Base-by-base conservation (phyloP, 2,329 filamentous ascomycete genomes). In the Fusarium ambrosium region DNA sequence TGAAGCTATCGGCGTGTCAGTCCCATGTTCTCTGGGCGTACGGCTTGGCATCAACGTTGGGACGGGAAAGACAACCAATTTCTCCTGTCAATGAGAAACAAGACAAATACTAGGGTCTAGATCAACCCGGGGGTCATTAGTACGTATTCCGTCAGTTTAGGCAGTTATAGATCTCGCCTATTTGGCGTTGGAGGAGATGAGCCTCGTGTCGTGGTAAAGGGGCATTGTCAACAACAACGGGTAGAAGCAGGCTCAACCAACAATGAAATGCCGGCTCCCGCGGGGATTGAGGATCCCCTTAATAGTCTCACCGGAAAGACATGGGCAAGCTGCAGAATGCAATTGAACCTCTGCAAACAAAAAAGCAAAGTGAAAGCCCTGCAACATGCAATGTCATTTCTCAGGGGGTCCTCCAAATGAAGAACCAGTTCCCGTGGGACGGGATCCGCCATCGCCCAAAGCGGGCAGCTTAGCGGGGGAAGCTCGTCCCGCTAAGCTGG, bases 281-380 rank as follows among this genome's bases (percentile, higher is more conserved):
- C 20, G 22, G 24, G 22, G 34, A 27, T 41, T 27, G 14, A 34
- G 32, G 32, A 34, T 34, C 32, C 32, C 32, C 11, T 34, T 14
- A 34, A 16, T 39, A 14, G 20, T 39, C 32, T 59, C 34, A 59
- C 36, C 36, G 22, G 34, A 37, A 37, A 37, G 18, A 59, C 34
- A 59, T 39, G 34, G 34, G 36, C 34, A 59, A 39, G 24, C 34
- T 39, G 56, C 34, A 24, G 20, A 32, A 34, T n/a, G 24, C 39
- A 6, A 41, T 59, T 66, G 41, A 39, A 37, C 36, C 36, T 62
- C 45, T 64, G 53, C 66, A 72, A 64, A 60, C 62, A 59, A 63
- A 75, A 75, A 75, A 75, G 60, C 56, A 67, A 60, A 62, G 58
- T 51, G 72, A 74, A 65, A 72, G 41, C 72, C 13, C 69, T 64